A percentile compares a stretch with the other conserved stretches of the same genome.
phyloP scores from a whole-genome alignment of 768 basidiomycete species.

The Rubroboletus satanas region DNA sequence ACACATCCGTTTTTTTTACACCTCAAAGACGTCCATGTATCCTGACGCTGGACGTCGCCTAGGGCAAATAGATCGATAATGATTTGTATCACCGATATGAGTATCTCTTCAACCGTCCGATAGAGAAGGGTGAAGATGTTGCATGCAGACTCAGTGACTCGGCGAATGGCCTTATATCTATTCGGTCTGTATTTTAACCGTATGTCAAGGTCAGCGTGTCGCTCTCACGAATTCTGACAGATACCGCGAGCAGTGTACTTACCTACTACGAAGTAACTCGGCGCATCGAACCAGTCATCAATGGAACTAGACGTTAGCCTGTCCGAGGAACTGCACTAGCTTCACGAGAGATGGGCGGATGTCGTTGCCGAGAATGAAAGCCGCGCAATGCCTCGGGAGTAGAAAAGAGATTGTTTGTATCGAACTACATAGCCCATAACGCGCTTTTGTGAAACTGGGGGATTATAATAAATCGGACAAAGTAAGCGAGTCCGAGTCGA shows the following conservation, averaged over 20 bases:
- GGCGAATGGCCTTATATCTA: too few relatives aligned
- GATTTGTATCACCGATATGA: neutral
- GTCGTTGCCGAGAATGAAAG: too few relatives aligned
- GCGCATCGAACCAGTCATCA: neutral
- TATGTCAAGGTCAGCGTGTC: too few relatives aligned
- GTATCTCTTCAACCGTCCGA: neutral
- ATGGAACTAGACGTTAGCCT: neutral
- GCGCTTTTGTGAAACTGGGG: neutral
- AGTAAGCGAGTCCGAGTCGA: too few relatives aligned
- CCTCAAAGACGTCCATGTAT: neutral
- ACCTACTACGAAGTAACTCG: neutral
- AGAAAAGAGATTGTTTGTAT: too few relatives aligned
- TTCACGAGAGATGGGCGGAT: too few relatives aligned
- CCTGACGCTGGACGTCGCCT: neutral
- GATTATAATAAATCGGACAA: too few relatives aligned
- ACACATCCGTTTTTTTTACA: neutral
- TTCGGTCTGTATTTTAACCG: too few relatives aligned
- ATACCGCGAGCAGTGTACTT: neutral
- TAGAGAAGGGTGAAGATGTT: too few relatives aligned
- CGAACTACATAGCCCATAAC: neutral
- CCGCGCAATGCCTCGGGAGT: too few relatives aligned
- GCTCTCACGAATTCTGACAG: neutral
- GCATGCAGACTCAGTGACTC: too few relatives aligned
- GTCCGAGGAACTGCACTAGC: neutral
- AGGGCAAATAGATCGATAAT: neutral